Percentiles rank a stretch among this genome's conserved stretches.
These are phyloP conservation scores for Metarhizium guizhouense DNA, from an alignment of 2,329 filamentous ascomycete genomes.

Conservation along the genomic window DNA sequence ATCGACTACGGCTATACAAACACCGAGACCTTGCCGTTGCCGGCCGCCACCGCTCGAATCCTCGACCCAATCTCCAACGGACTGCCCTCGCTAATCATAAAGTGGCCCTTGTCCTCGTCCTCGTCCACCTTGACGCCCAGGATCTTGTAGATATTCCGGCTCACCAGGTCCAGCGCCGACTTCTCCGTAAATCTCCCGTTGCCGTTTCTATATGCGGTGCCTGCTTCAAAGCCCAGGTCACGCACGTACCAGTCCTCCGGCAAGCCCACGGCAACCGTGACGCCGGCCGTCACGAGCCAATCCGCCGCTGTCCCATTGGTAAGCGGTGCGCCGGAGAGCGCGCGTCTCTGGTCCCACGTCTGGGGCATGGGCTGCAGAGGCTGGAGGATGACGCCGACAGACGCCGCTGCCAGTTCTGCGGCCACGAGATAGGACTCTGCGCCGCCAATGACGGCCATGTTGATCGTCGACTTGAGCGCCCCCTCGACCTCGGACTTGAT, in stretches of 20 bases:
- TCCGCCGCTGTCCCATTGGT: conserved; percentile 57
- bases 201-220: conserved; percentile 49
- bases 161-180: conserved; percentile 48
- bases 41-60: conserved; percentile 41
- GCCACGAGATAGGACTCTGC: conserved; percentile 56
- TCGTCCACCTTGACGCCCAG: conserved; percentile 35
- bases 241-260: conserved; percentile 54
- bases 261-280: conserved; percentile 47
- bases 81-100: conserved; percentile 54
- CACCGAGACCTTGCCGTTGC: conserved; percentile 21
- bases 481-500: conserved; percentile 49
- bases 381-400: conserved; percentile 50
- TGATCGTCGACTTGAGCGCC: conserved; percentile 29
- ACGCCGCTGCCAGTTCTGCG: conserved; percentile 43
- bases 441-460: conserved; percentile 51
- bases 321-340: conserved; percentile 54
- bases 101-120: conserved; percentile 32
- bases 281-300: conserved; percentile 47
- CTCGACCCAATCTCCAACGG: conserved; percentile 51
- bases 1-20: conserved; percentile 19
- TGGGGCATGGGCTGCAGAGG: conserved; percentile 47
- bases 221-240: conserved; percentile 51
- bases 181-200: conserved; percentile 42
- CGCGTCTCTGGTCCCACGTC: conserved; percentile 53
- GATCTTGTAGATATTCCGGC: conserved; percentile 47